These are phyloP conservation scores for Barnettozyma vustinii DNA, from an alignment of 805 yeast genomes.

Conservation along the genomic window DNA sequence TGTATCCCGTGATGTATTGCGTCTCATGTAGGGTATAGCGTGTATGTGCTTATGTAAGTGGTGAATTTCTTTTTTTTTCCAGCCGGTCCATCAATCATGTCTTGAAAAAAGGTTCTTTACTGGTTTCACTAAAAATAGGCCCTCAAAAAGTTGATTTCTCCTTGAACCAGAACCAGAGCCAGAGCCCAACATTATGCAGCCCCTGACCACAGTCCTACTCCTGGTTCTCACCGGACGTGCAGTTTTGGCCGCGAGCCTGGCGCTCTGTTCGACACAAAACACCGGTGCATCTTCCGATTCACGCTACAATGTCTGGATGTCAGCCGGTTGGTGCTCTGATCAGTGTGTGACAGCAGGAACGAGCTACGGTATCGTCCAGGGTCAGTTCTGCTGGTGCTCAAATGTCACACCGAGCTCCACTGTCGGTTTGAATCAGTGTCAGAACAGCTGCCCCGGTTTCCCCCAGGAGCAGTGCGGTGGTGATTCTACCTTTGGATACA, in stretches of 20 bases:
- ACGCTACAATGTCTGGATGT: constrained; percentile 25
- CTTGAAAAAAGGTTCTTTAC: background rate
- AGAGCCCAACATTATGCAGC: background rate
- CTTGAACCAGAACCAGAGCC: background rate
- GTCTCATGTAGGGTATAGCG: no score
- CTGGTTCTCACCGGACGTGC: background rate
- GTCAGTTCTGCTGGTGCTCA: constrained; percentile 58
- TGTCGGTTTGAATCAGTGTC: constrained; percentile 28
- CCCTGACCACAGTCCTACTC: background rate
- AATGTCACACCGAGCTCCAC: constrained; percentile 42
- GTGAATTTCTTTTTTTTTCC: no score
- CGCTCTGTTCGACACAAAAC: constrained; percentile 35
- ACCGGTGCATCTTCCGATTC: constrained; percentile 27
- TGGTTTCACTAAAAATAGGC: background rate
- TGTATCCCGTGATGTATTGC: background rate
- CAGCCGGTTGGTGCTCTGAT: constrained; percentile 48
- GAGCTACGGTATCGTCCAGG: constrained; percentile 48
- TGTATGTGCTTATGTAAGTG: background rate
- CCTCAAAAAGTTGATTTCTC: background rate
- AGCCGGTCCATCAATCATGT: background rate
- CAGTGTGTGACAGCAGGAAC: constrained; percentile 34
- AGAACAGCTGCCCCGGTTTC: constrained; percentile 39
- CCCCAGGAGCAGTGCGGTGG: constrained; percentile 40
- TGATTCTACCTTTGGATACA: constrained; percentile 48
- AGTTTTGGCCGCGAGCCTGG: background rate